These are phyloP conservation scores for Clonostachys chloroleuca DNA, from an alignment of 2,329 filamentous ascomycete species.

Conservation along the genomic window DNA sequence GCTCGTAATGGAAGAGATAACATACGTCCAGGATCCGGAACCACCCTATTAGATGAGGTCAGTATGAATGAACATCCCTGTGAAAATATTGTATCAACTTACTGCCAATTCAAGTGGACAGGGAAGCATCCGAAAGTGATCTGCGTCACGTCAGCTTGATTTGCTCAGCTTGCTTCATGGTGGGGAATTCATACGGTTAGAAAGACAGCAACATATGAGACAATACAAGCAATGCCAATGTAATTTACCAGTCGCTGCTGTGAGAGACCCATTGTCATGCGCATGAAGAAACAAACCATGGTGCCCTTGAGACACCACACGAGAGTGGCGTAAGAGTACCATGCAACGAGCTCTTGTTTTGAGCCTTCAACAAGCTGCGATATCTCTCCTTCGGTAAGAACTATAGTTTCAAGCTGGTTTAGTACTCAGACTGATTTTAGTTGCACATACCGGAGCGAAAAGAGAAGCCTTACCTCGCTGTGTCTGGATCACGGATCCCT, in stretches of 20 bases:
- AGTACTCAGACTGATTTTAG: no score
- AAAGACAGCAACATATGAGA: slow-evolving; percentile 10
- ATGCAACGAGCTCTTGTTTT: slow-evolving; percentile 27
- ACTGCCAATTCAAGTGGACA: slow-evolving; percentile 13
- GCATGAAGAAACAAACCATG: slow-evolving; percentile 18
- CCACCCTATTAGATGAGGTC: slow-evolving; percentile 5
- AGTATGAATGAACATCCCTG: background rate
- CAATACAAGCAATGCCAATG: background rate
- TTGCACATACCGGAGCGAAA: background rate
- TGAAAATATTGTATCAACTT: background rate
- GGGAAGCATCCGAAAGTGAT: slow-evolving; percentile 14
- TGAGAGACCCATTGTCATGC: slow-evolving; percentile 17
- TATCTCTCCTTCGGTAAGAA: slow-evolving; percentile 17
- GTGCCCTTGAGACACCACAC: slow-evolving; percentile 26
- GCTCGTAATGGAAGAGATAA: background rate
- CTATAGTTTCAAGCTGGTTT: background rate
- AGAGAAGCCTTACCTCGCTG: slow-evolving; percentile 1
- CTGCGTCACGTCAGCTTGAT: slow-evolving; percentile 3
- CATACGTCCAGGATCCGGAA: slow-evolving; percentile 9
- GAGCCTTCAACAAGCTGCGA: slow-evolving; percentile 20
- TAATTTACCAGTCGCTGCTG: slow-evolving; percentile 12
- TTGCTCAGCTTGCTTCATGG: no score
- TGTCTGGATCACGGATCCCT: slow-evolving; percentile 4
- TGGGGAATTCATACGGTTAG: slow-evolving; percentile 7
- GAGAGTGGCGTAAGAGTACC: slow-evolving; percentile 30